Percentiles rank a stretch among this genome's conserved stretches.
These are phyloP conservation scores for Chionographis japonica DNA, from an alignment of 106 monocot genomes.

Conservation along the genomic window DNA sequence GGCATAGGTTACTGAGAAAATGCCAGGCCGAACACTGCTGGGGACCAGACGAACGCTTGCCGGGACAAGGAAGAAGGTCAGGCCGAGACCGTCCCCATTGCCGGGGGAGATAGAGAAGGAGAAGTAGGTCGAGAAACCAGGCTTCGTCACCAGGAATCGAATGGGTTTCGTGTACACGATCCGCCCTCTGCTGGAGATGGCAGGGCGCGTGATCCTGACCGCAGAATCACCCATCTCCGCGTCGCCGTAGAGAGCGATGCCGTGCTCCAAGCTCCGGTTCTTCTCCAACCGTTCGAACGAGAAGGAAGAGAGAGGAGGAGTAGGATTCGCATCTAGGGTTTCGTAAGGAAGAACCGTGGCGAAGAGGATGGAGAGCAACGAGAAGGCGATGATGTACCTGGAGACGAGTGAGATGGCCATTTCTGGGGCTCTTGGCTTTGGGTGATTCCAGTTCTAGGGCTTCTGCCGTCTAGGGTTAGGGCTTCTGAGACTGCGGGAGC, in stretches of 20 bases:
- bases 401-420: constrained; percentile 13
- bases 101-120: constrained; percentile 43
- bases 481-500: not conserved
- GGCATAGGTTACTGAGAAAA: constrained; percentile 43
- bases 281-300: constrained; percentile 40
- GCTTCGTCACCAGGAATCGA: constrained; percentile 34
- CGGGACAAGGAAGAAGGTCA: constrained; percentile 59
- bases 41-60: not conserved
- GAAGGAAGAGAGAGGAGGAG: constrained; percentile 38
- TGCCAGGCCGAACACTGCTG: constrained; percentile 16
- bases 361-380: not conserved
- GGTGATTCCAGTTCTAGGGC: not conserved
- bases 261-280: constrained; percentile 13
- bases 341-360: not conserved
- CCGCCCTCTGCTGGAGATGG: constrained; percentile 18
- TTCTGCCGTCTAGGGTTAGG: not conserved
- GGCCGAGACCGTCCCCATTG: not conserved
- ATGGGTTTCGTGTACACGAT: constrained; percentile 35
- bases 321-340: constrained; percentile 1
- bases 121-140: constrained; percentile 72
- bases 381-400: constrained; percentile 5
- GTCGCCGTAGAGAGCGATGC: constrained; percentile 47
- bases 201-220: constrained; percentile 22
- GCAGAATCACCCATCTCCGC: constrained; percentile 27
- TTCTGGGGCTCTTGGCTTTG: not conserved